Evolutionary conservation across 208 protist genomes (phyloP).

Genomic region (Giardia duodenalis): DNA sequence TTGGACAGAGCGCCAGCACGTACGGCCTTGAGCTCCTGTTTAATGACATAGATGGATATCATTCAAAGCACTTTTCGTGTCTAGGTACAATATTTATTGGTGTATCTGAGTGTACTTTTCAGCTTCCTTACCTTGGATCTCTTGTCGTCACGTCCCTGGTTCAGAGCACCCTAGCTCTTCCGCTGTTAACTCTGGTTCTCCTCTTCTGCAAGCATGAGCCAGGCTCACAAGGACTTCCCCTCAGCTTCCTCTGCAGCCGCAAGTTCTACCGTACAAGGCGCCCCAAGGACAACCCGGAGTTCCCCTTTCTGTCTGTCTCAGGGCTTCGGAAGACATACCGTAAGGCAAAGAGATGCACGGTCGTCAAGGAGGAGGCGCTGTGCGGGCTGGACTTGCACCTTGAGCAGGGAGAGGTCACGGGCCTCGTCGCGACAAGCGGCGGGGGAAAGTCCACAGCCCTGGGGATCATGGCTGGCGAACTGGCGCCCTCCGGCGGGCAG

Average conservation of each 20-base stretch:
- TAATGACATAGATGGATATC: not conserved
- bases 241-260: not conserved
- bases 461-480: not conserved
- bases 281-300: not conserved
- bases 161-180: not conserved
- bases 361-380: not conserved
- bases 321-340: not conserved
- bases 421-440: not conserved
- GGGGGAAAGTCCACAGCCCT: not conserved
- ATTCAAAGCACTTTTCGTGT: not conserved
- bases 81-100: too few species aligned
- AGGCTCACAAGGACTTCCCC: not conserved
- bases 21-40: not conserved
- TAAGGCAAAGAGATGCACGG: too few species aligned
- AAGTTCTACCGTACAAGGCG: not conserved
- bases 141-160: not conserved
- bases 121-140: not conserved
- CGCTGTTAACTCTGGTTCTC: not conserved
- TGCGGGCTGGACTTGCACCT: not conserved
- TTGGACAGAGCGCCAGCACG: not conserved
- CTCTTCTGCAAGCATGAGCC: not conserved
- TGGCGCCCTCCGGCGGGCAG: not conserved
- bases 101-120: too few species aligned
- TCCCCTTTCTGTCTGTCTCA: not conserved
- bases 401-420: not conserved